Evolutionary conservation across 2,329 filamentous ascomycete genomes (phyloP).

Genomic region (Colletotrichum chrysophilum): DNA sequence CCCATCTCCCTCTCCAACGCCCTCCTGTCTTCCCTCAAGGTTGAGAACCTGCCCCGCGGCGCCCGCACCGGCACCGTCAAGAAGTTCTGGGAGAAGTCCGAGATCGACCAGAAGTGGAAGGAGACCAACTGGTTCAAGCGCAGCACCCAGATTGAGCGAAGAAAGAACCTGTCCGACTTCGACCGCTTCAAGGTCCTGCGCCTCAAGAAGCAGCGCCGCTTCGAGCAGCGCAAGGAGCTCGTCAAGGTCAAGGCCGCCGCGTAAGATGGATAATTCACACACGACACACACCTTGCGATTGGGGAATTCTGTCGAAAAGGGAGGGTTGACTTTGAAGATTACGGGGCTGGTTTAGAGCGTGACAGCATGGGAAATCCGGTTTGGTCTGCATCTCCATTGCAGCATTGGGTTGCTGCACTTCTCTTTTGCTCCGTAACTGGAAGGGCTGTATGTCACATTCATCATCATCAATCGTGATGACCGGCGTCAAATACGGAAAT

Average conservation of each 20-base stretch:
- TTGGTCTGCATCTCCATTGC: conserved; percentile 52
- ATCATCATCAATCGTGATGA: conserved; percentile 58
- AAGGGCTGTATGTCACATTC: conserved; percentile 70
- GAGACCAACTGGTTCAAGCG: conserved; percentile 95
- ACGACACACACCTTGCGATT: conserved; percentile 9
- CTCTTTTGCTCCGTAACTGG: conserved; percentile 60
- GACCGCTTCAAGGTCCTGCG: conserved; percentile 99
- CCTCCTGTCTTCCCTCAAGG: conserved; percentile 88
- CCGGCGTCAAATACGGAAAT: conserved; percentile 71
- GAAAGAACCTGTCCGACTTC: conserved; percentile 94
- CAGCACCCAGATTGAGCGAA: conserved; percentile 82
- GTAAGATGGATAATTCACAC: conserved; percentile 48
- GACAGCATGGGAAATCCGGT: conserved; percentile 37
- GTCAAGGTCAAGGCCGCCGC: conserved; percentile 89
- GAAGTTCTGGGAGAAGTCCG: conserved; percentile 88
- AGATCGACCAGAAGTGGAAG: conserved; percentile 93
- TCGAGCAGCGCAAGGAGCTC: conserved; percentile 95
- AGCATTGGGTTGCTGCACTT: conserved; percentile 63
- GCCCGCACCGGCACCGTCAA: conserved; percentile 83
- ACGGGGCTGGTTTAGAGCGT: conserved; percentile 24
- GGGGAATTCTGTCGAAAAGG: conserved; percentile 15
- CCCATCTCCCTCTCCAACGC: conserved; percentile 80
- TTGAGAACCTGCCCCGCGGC: conserved; percentile 84
- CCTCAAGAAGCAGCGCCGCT: conserved; percentile 99
- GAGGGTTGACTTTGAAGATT: conserved; percentile 22